These are phyloP conservation scores for Beverwykella pulmonaria DNA, from an alignment of 495 filamentous ascomycete species.

Conservation along the genomic window DNA sequence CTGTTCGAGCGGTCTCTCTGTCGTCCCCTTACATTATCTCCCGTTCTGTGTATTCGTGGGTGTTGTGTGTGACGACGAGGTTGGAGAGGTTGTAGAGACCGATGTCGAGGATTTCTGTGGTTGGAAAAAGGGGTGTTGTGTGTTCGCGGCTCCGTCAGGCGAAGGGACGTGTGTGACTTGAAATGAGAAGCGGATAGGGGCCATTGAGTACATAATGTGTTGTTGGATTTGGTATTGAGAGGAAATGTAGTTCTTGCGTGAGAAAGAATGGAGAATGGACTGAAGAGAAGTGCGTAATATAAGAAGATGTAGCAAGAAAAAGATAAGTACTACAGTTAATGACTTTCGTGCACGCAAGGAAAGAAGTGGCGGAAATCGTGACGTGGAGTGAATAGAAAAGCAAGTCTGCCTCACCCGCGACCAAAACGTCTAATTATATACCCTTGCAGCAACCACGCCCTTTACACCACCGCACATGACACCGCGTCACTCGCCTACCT, in stretches of 20 bases:
- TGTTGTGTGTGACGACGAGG: not conserved
- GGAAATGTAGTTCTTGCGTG: not conserved
- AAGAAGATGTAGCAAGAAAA: not conserved
- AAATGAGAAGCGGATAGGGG: constrained; percentile 27
- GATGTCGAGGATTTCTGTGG: constrained; percentile 18
- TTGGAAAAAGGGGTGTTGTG: constrained; percentile 24
- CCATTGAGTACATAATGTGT: constrained; percentile 12
- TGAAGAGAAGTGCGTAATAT: not conserved
- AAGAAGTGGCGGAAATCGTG: not conserved
- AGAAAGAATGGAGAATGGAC: not conserved
- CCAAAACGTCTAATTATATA: constrained; percentile 5
- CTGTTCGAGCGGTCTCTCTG: not conserved
- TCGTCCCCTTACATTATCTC: not conserved
- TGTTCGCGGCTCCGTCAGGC: not conserved
- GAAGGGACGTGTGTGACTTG: constrained; percentile 25
- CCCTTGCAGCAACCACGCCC: not conserved
- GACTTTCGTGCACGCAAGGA: not conserved
- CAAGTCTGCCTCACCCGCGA: constrained; percentile 1
- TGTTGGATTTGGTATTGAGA: not conserved
- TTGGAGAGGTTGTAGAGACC: not conserved
- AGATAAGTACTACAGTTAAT: not conserved
- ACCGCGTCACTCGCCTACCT: constrained; percentile 21
- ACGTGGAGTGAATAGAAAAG: not conserved
- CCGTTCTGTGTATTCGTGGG: constrained; percentile 13
- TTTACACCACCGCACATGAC: constrained; percentile 30